Conservation (phyloP, 257 asterid genomes). For the Lycium barbarum region DNA sequence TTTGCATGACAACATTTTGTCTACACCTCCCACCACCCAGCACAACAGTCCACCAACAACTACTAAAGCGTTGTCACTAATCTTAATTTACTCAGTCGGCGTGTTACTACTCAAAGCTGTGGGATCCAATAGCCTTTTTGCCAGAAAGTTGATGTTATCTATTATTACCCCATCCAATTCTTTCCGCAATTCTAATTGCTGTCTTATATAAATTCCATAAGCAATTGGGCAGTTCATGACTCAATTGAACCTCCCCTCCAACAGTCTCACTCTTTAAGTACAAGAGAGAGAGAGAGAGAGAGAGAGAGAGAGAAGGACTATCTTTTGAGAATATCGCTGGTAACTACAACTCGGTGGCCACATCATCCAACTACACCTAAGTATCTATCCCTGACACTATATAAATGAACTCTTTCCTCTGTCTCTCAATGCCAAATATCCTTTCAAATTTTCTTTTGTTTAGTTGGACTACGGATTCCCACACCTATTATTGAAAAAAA, state of each 20-base stretch:
- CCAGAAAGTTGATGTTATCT: background rate
- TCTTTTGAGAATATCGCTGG: no score
- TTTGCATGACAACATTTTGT: conserved; percentile 59
- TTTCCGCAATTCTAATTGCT: no score
- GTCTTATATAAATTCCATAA: no score
- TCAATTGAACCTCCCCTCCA: no score
- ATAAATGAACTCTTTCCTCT: background rate
- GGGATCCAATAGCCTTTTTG: background rate
- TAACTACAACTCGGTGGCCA: background rate
- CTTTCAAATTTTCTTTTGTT: no score
- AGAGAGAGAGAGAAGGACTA: no score
- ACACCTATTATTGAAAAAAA: no score
- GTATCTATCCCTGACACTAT: background rate
- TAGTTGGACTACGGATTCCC: no score
- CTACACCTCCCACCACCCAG: conserved; percentile 40
- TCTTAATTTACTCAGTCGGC: background rate
- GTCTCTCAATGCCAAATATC: background rate
- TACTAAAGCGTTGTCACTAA: background rate
- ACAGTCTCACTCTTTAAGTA: no score
- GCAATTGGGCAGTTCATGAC: no score
- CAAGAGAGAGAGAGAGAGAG: no score
- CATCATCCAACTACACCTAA: background rate
- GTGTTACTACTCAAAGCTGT: background rate
- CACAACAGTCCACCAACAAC: background rate
- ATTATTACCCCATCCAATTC: background rate